These are phyloP conservation scores for Cystofilobasidium ferigula DNA, from an alignment of 768 basidiomycete genomes.

Conservation along the genomic window DNA sequence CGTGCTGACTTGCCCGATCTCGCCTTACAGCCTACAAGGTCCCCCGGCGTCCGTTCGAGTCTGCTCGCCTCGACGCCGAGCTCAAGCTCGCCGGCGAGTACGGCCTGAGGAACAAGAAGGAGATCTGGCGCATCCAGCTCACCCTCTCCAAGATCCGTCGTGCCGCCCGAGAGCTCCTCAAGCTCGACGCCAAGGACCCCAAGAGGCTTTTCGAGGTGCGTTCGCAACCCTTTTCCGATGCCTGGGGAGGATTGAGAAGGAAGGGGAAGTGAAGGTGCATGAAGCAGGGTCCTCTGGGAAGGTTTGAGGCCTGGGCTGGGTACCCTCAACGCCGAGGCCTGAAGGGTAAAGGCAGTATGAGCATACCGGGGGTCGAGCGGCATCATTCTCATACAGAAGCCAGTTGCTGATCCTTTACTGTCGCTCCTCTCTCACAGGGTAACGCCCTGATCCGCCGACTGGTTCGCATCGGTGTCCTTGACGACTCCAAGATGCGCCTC, in stretches of 20 bases:
- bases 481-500: conserved; percentile 96
- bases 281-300: no score
- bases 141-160: conserved; percentile 99
- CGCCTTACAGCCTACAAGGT: conserved; percentile 71
- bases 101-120: conserved; percentile 99
- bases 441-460: conserved; percentile 92
- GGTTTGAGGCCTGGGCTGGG: no score
- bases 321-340: no score
- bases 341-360: no score
- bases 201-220: conserved; percentile 96
- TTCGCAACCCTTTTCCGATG: not conserved
- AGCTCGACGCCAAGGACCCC: conserved; percentile 98
- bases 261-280: no score
- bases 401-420: not conserved
- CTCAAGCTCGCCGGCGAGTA: conserved; percentile 99
- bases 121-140: conserved; percentile 99
- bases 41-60: conserved; percentile 92
- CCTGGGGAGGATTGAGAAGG: not conserved
- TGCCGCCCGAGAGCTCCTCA: conserved; percentile 99
- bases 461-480: conserved; percentile 98
- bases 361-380: no score
- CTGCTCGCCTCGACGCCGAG: conserved; percentile 97
- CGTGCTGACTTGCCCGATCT: not conserved
- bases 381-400: no score
- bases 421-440: conserved; percentile 28